These are phyloP conservation scores for Neotropicomus parvogracilis DNA, from an alignment of 1,284 basidiomycete species.

Conservation along the genomic window DNA sequence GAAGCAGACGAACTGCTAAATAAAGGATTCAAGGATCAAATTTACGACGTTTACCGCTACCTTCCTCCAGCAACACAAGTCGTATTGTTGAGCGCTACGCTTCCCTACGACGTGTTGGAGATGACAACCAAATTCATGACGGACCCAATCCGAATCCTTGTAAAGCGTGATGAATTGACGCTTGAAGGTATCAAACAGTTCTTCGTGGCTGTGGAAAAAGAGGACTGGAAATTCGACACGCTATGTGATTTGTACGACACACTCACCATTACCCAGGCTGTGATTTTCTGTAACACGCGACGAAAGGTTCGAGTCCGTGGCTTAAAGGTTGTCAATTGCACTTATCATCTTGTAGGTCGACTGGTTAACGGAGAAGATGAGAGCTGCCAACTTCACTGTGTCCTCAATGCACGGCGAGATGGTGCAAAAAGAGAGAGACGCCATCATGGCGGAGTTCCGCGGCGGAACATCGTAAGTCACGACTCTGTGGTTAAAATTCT, in stretches of 20 bases:
- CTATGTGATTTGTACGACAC: slow-evolving; percentile 98
- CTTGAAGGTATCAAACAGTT: slow-evolving; percentile 99
- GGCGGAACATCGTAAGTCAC: slow-evolving; percentile 80
- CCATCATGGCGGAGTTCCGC: slow-evolving; percentile 99
- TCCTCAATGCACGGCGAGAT: slow-evolving; percentile 99
- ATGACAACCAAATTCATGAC: slow-evolving; percentile 99
- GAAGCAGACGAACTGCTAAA: slow-evolving; percentile 97
- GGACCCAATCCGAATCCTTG: slow-evolving; percentile 96
- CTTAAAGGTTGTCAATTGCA: neutral
- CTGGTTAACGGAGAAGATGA: slow-evolving; percentile 99
- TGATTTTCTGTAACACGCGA: slow-evolving; percentile 99
- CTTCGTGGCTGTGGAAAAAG: slow-evolving; percentile 99
- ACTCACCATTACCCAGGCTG: slow-evolving; percentile 97
- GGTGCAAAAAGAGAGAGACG: slow-evolving; percentile 97
- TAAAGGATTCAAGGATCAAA: slow-evolving; percentile 99
- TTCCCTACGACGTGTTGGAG: slow-evolving; percentile 97
- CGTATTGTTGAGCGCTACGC: slow-evolving; percentile 91
- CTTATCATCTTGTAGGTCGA: slow-evolving; percentile 67
- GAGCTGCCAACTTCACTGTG: slow-evolving; percentile 93
- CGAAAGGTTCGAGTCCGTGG: slow-evolving; percentile 69
- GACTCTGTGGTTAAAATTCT: slow-evolving; percentile 5
- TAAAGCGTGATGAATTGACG: slow-evolving; percentile 99
- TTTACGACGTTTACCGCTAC: slow-evolving; percentile 99
- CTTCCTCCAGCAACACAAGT: slow-evolving; percentile 98
- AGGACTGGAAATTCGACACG: slow-evolving; percentile 99